Evolutionary conservation across 768 basidiomycete species (phyloP).

Genomic region (Suillus occidentalis): DNA sequence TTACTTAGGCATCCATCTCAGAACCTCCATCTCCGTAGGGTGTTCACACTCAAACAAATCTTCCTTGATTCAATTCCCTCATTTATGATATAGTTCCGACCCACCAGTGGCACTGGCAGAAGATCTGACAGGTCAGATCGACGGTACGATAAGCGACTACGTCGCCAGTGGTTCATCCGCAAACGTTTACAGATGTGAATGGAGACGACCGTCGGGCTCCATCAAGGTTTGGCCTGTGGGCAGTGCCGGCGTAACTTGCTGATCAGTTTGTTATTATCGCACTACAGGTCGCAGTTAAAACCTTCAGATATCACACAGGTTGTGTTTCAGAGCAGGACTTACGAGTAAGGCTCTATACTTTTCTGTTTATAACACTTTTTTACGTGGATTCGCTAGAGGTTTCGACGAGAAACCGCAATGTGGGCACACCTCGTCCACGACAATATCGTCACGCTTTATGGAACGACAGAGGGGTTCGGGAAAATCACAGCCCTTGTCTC

Average conservation of each 20-base stretch:
- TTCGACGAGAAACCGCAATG: too few species aligned
- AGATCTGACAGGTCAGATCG: slow-evolving; percentile 3
- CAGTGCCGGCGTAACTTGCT: too few species aligned
- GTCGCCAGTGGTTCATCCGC: not conserved
- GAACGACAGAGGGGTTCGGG: too few species aligned
- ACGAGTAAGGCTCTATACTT: too few species aligned
- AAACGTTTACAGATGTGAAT: slow-evolving; percentile 2
- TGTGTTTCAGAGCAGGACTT: not conserved
- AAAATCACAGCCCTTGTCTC: too few species aligned
- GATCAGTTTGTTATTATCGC: not conserved
- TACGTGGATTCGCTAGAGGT: too few species aligned
- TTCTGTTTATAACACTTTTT: too few species aligned
- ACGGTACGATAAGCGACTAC: not conserved
- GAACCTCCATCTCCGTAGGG: not conserved
- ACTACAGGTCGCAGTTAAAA: slow-evolving; percentile 5
- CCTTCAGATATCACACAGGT: not conserved
- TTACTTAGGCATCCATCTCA: not conserved
- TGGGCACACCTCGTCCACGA: too few species aligned
- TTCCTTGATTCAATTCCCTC: not conserved
- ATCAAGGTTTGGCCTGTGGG: not conserved
- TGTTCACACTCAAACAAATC: not conserved
- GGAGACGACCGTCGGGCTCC: not conserved
- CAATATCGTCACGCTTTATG: too few species aligned
- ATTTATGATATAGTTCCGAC: not conserved
- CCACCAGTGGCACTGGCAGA: not conserved